Base-by-base conservation (phyloP, 2,329 filamentous ascomycete species). In the Sporothrix pseudoabietina region DNA sequence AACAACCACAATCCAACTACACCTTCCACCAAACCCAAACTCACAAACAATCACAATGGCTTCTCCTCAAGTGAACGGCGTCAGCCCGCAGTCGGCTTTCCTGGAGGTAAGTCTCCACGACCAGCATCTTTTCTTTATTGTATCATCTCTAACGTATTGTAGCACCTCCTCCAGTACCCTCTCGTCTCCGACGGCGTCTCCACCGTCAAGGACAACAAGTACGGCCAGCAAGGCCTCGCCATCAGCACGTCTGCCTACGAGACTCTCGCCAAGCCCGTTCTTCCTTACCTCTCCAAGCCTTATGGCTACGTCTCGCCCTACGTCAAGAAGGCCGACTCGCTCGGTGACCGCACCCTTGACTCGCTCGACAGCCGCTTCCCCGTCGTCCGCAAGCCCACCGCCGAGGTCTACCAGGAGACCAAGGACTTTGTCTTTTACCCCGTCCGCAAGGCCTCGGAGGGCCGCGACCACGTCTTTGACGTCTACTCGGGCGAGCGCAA, bases 91-190 rank as follows among this genome's bases (percentile, higher is more conserved):
- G 52, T 77, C 76, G 52, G 76, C 75, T 49, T 77, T 77, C 57
- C 16, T 77, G 16, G 74, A 77, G 32, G 76, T 77, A 68, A 16
- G 75, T 70, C 2, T 41, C 7, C 14, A 26, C 26, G 26, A 26
- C 26, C 26, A 26, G 26, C 26, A 26, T 26, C 22, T 19, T 35
- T 14, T 52, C 6, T 1, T 1, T 16, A 22, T 35, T 14, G 8
- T 6, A 7, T 30, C 10, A n/a, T 3, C 32, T 35, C 72, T 74
- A 49, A 71, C 71, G 30, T 52, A 4, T 52, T 3, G 86, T 78
- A 97, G 93, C 94, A 98, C 81, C 87, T 98, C 76, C 87, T 90
- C 78, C 91, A 91, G 77, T 97, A 97, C 83, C 95, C 95, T 55
- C 83, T 97, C 77, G 88, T 98, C 80, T 89, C 89, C 80, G 94